phyloP scores from a whole-genome alignment of 805 yeast genomes.

The Suhomyces prunicola region DNA sequence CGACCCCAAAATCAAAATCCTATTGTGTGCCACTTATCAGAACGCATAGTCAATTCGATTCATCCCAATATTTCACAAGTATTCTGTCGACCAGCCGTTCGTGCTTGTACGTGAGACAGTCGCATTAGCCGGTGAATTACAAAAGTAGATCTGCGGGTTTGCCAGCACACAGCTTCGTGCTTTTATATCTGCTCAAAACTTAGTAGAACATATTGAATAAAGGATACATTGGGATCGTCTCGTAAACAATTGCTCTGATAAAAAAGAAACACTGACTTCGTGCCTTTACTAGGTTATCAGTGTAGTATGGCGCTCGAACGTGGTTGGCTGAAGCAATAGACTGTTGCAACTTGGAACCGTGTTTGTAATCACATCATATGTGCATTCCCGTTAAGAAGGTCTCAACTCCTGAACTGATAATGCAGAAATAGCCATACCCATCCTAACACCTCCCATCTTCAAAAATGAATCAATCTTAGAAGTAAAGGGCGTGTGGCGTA shows the following conservation, averaged over 20 bases:
- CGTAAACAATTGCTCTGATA: too few species aligned
- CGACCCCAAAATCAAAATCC: too few species aligned
- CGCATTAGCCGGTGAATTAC: neutral
- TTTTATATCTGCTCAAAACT: too few species aligned
- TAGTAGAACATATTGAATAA: too few species aligned
- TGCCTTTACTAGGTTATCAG: too few species aligned
- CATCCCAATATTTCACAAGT: too few species aligned
- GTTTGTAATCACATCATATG: neutral
- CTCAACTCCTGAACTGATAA: neutral
- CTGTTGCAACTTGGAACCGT: neutral
- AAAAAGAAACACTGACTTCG: neutral
- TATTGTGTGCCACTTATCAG: too few species aligned
- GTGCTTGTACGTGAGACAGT: neutral
- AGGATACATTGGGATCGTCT: too few species aligned
- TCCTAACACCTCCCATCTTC: neutral
- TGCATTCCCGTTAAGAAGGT: neutral
- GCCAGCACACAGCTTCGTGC: too few species aligned
- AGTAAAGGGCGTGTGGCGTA: conserved; percentile 68
- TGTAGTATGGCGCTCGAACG: neutral
- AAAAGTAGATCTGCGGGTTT: too few species aligned
- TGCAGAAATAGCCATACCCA: neutral
- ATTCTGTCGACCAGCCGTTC: neutral
- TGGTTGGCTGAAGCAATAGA: neutral
- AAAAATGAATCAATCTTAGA: too few species aligned
- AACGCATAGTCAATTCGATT: too few species aligned